Base-by-base conservation (phyloP, 768 basidiomycete species). In the Trametes maxima region DNA sequence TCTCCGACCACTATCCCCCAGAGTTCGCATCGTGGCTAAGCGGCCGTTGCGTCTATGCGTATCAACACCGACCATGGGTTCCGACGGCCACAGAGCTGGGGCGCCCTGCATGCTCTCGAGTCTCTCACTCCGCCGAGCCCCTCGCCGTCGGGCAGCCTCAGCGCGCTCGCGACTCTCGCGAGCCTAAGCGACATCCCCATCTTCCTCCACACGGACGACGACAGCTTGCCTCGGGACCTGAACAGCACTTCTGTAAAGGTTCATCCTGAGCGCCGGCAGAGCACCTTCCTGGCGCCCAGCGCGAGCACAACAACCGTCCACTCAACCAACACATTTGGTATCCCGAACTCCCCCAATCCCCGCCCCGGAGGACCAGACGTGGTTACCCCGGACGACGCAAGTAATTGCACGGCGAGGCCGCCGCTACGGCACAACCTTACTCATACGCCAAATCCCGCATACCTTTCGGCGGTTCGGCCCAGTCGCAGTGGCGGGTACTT, bases 131-230 rank as follows among this genome's bases (percentile, higher is more conserved):
- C 67, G 1, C 67, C 65, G 5, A 72, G 68, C 43, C 68, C 70
- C 4, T 69, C 69, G 12, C 54, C 66, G 0, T 69, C 69, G 3
- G 54, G 60, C 11, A 63, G 59, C 37, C 64, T 66, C 45, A 63
- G 64, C 24, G 60, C 52, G 19, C 52, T 69, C 28, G 64, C 65
- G 6, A 56, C 59, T 6, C 51, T 68, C 25, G 67, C 50, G 12
- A 72, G 69, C 50, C 57, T 63, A 11, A 69, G 71, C 33, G 71
- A 72, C 19, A 69, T 72, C 5, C 71, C 69, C 14, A 72, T 72
- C 17, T 59, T 70, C 21, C 40, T 72, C 52, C 63, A 70, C 33
- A 40, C 63, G 3, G 59, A 60, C 19, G 37, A 55, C 37, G 46
- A 54, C 21, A 47, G 46, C 45, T 19, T 24, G 8, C 53, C 59